Evolutionary conservation across 768 basidiomycete species (phyloP).

Genomic region (Leccinum longicurvipes): DNA sequence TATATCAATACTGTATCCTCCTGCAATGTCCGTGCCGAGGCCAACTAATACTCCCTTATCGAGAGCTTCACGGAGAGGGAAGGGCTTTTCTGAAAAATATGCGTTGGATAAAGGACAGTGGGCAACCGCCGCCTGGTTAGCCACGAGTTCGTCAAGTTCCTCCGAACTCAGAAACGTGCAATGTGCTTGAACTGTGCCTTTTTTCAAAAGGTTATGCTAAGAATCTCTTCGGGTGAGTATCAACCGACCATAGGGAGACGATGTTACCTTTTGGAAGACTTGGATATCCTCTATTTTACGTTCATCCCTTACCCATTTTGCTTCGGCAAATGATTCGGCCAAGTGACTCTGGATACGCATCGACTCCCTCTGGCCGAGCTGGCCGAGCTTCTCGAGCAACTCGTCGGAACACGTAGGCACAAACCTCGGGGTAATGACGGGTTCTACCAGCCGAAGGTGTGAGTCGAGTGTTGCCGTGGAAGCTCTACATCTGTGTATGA

Average conservation of each 20-base stretch:
- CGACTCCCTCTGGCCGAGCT: constrained; percentile 44
- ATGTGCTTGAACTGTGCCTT: constrained; percentile 77
- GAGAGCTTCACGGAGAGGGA: constrained; percentile 70
- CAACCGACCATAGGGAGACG: background rate
- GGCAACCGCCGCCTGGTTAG: constrained; percentile 60
- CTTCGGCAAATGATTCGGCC: constrained; percentile 74
- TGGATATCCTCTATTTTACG: constrained; percentile 68
- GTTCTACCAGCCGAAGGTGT: constrained; percentile 59
- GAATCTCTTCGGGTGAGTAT: constrained; percentile 8
- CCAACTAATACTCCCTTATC: constrained; percentile 63
- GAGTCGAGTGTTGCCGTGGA: constrained; percentile 39
- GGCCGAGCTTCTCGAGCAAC: constrained; percentile 60
- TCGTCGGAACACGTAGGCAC: constrained; percentile 83
- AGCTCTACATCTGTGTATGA: constrained; percentile 49
- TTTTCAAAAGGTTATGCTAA: constrained; percentile 60
- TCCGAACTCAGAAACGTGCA: constrained; percentile 72
- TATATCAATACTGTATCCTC: constrained; percentile 78
- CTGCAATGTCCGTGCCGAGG: constrained; percentile 82
- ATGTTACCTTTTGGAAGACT: constrained; percentile 62
- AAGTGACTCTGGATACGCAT: constrained; percentile 77
- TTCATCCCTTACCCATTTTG: constrained; percentile 63
- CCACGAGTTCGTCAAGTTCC: constrained; percentile 49
- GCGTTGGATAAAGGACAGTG: constrained; percentile 89
- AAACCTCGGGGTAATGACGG: constrained; percentile 86
- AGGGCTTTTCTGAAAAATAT: constrained; percentile 76